phyloP scores from a whole-genome alignment of 176 grass and related monocot genomes.

The Raddia guianensis region DNA sequence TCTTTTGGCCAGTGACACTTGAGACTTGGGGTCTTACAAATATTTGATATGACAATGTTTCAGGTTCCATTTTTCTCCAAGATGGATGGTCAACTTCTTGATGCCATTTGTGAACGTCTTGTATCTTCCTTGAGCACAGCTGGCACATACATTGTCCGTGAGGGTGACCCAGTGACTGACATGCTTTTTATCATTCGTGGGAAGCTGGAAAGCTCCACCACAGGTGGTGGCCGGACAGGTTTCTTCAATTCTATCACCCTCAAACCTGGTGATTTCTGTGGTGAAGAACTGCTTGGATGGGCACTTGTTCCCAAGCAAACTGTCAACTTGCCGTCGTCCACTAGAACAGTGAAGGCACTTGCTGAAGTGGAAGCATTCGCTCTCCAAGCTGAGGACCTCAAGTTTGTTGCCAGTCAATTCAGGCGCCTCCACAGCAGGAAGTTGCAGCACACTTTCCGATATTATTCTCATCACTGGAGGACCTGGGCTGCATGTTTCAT shows the following conservation, averaged over 20 bases:
- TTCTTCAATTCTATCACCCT: constrained; percentile 95
- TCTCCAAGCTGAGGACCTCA: constrained; percentile 79
- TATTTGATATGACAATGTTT: not conserved
- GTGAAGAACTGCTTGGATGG: constrained; percentile 87
- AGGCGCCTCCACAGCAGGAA: constrained; percentile 93
- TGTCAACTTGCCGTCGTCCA: constrained; percentile 82
- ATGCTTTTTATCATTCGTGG: constrained; percentile 97
- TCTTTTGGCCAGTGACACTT: not conserved
- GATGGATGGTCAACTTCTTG: constrained; percentile 86
- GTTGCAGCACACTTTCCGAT: constrained; percentile 82
- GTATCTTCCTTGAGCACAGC: constrained; percentile 87
- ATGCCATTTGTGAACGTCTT: constrained; percentile 88
- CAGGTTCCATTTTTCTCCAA: constrained; percentile 93
- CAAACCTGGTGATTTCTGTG: constrained; percentile 79
- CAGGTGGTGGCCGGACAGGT: constrained; percentile 81
- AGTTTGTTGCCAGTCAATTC: constrained; percentile 92
- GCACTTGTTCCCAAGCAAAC: constrained; percentile 78
- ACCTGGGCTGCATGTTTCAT: constrained; percentile 86
- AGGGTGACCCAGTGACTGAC: constrained; percentile 93
- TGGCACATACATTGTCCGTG: constrained; percentile 88
- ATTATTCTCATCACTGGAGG: constrained; percentile 94
- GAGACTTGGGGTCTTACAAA: not conserved
- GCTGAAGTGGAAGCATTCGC: constrained; percentile 93
- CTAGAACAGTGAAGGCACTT: constrained; percentile 66
- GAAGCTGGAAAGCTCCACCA: constrained; percentile 91